Evolutionary conservation across 2,329 filamentous ascomycete species (phyloP), one percentile per base, ranked within the genome.

Genomic region (Colletotrichum horii): DNA sequence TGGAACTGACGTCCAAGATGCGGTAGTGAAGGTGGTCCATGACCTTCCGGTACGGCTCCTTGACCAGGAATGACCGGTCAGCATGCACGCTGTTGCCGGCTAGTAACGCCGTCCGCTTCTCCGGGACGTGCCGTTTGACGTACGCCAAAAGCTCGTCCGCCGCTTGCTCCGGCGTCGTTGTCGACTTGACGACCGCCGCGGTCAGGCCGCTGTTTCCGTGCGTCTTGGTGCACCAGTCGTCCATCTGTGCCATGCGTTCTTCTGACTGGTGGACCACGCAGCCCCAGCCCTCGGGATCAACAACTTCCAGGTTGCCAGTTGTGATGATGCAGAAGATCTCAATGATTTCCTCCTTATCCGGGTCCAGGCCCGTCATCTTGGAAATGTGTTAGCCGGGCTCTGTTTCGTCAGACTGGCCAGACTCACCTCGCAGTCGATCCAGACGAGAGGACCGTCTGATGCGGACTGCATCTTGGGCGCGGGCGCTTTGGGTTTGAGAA

Each of bases 81-180:
- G 94, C 95, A 82, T 99, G 96, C 30, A 99, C 95, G 73, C 94
- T 97, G 85, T 98, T 99, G 3, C 97, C 97, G 1, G 97, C 96
- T 55, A 99, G 88, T 73, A 98, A 84, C 1, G 92, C 96, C 38
- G 85, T 90, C 64, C 92, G 89, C 11, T 88, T 87, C 75, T 93
- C 86, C 0, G 95, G 94, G 8, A 97, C 90, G 81, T 93, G 89
- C 76, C 87, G 89, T 79, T 93, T 90, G 79, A 99, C 93, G 84
- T 98, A 98, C 26, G 89, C 88, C 43, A 98, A 90, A 43, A 99
- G 89, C 16, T 89, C 90, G 8, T 90, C 86, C 8, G 96, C 94
- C 0, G 96, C 96, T 81, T 92, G 86, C 76, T 93, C 89, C 2
- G 95, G 89, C 3, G 93, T 95, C 3, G 92, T 94, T 1, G 88